These are phyloP conservation scores for Euphorbia tirucalli DNA, from an alignment of 345 rosid genomes.

Conservation along the genomic window DNA sequence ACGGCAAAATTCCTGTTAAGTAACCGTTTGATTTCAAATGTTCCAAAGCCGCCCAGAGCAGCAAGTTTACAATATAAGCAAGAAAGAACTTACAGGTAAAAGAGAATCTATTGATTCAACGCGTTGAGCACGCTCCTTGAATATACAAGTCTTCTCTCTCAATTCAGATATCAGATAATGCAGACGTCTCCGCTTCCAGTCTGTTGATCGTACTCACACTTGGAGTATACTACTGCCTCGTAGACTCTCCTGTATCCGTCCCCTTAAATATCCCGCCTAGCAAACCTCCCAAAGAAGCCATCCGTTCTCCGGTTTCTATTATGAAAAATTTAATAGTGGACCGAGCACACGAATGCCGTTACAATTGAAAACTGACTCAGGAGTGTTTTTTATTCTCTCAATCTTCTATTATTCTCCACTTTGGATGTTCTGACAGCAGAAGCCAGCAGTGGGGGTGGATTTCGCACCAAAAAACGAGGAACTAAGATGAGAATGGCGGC, in stretches of 20 bases:
- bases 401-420: slow-evolving; percentile 15
- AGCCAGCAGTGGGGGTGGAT: slow-evolving; percentile 17
- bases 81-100: slow-evolving; percentile 58
- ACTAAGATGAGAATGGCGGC: slow-evolving; percentile 30
- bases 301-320: slow-evolving; percentile 30
- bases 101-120: slow-evolving; percentile 89
- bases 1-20: no score
- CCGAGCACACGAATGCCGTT: no score
- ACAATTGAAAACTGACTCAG: no score
- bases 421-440: slow-evolving; percentile 23
- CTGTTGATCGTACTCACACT: slow-evolving; percentile 51
- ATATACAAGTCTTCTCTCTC: slow-evolving; percentile 59
- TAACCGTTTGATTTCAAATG: no score
- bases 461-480: slow-evolving; percentile 41
- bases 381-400: no score
- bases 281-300: slow-evolving; percentile 78
- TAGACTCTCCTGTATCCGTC: slow-evolving; percentile 80
- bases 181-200: slow-evolving; percentile 57
- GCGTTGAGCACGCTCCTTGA: slow-evolving; percentile 64
- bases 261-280: slow-evolving; percentile 85
- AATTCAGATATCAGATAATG: slow-evolving; percentile 64
- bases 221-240: slow-evolving; percentile 67
- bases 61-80: not conserved
- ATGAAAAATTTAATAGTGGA: no score
- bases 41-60: no score